A percentile compares a stretch with the other conserved stretches of the same genome.
These are phyloP conservation scores for Mariannaea elegans DNA, from an alignment of 2,329 filamentous ascomycete species.

Conservation along the genomic window DNA sequence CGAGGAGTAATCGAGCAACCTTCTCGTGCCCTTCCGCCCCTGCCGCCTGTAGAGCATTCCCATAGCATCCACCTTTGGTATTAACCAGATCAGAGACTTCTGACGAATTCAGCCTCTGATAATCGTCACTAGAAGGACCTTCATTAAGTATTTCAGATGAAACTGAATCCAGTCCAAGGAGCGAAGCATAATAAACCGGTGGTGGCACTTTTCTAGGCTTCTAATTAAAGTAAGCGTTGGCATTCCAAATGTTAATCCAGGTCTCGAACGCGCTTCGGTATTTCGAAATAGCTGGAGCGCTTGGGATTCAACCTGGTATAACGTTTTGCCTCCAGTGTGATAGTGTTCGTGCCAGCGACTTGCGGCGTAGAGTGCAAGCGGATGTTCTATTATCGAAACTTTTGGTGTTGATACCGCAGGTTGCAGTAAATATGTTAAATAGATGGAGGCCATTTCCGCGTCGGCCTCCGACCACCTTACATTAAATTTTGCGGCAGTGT, in stretches of 20 bases:
- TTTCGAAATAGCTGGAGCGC: neutral
- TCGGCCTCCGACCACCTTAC: neutral
- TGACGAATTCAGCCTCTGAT: too few relatives aligned
- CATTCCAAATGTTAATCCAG: too few relatives aligned
- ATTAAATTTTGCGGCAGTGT: neutral
- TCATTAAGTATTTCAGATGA: neutral
- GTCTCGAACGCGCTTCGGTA: neutral
- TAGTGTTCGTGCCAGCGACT: neutral
- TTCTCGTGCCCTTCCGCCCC: neutral
- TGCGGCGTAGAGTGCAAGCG: too few relatives aligned
- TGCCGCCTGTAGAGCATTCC: neutral
- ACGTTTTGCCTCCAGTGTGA: neutral
- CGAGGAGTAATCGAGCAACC: neutral
- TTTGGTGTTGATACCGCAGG: neutral
- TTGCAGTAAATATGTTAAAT: neutral
- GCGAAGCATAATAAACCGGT: conserved; percentile 2
- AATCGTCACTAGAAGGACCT: too few relatives aligned
- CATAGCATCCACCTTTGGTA: neutral
- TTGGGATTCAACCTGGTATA: conserved; percentile 1
- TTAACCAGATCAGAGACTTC: neutral
- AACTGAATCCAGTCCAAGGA: neutral
- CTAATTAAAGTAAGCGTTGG: too few relatives aligned
- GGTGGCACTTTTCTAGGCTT: too few relatives aligned
- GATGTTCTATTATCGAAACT: neutral
- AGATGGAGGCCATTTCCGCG: conserved; percentile 1